A percentile compares a stretch with the other conserved stretches of the same genome.
Evolutionary conservation across 441 rosid species (phyloP).

Genomic region (Metrosideros polymorpha): DNA sequence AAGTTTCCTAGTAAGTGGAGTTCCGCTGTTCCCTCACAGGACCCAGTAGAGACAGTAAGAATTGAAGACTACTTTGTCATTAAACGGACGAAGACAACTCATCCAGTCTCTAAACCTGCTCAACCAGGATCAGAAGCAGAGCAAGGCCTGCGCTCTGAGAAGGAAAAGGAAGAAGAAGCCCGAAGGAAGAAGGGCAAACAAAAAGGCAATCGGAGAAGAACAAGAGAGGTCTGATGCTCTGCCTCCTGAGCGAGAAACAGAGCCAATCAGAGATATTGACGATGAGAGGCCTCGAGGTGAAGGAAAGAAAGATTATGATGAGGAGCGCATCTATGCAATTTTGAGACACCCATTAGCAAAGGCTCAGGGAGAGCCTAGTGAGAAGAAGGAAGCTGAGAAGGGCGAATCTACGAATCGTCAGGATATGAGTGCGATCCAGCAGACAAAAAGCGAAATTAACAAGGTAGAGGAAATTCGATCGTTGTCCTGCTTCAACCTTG

Average conservation of each 20-base stretch:
- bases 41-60: slow-evolving; percentile 69
- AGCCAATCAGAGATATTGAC: not conserved
- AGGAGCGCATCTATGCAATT: no score
- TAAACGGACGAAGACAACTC: no score
- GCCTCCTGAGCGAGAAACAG: not conserved
- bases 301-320: not conserved
- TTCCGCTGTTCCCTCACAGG: slow-evolving; percentile 47
- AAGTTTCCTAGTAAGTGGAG: slow-evolving; percentile 85
- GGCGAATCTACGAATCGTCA: not conserved
- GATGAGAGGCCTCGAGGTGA: not conserved
- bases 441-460: not conserved
- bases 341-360: no score
- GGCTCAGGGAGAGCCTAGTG: not conserved
- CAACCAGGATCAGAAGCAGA: not conserved
- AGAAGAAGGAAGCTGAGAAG: not conserved
- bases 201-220: not conserved
- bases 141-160: not conserved
- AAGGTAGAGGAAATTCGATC: not conserved
- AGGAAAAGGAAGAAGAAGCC: not conserved
- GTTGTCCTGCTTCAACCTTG: not conserved
- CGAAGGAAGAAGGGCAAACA: not conserved
- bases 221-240: not conserved
- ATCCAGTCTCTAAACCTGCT: not conserved
- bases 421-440: not conserved
- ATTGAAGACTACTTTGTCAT: slow-evolving; percentile 69